Evolutionary conservation across 129 eudicot species (phyloP), one percentile per base, ranked within the genome.

Genomic region (Centaurea solstitialis): DNA sequence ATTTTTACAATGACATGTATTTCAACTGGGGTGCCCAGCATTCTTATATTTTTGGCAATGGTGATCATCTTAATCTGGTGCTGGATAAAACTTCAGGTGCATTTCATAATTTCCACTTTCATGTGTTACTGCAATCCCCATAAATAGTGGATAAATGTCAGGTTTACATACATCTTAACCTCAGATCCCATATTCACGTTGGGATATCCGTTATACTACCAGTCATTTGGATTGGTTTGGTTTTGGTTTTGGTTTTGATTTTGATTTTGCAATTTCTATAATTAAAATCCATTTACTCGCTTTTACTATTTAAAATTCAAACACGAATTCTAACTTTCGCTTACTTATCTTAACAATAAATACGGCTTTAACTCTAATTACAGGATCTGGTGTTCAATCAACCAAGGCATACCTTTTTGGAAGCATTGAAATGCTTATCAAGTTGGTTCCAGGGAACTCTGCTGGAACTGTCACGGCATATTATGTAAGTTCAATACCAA

Each of bases 381-480:
- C 86, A 89, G 96, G 93, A 43, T 82, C 91, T 2, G 96, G 96
- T 47, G 79, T 87, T 33, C 85, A 76, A 76, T 85, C 93, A 69
- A 75, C 85, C 22, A 38, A 50, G 2, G 22, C 85, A 30, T 89
- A 39, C 79, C 83, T 91, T 33, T 91, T 76, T 68, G 96, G 96
- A 79, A 87, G 91, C 82, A 75, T 89, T 79, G 89, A 84, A 47
- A 75, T 91, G 90, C 78, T 66, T 33, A 89, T 91, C 80, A 89
- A 91, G 76, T 80, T 91, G 75, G 93, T 85, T 30, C 87, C 88
- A 1, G 91, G 90, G 15, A 83, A 89, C 75, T 89, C 97, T 43
- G 93, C 91, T 13, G 93, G 97, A 89, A 91, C 97, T 9, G 97
- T 91, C 30, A 87, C 93, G 28, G 90, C 96, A 23, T 88, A 84